These are phyloP conservation scores for Rhypophila decipiens DNA, from an alignment of 495 filamentous ascomycete genomes.

Conservation along the genomic window DNA sequence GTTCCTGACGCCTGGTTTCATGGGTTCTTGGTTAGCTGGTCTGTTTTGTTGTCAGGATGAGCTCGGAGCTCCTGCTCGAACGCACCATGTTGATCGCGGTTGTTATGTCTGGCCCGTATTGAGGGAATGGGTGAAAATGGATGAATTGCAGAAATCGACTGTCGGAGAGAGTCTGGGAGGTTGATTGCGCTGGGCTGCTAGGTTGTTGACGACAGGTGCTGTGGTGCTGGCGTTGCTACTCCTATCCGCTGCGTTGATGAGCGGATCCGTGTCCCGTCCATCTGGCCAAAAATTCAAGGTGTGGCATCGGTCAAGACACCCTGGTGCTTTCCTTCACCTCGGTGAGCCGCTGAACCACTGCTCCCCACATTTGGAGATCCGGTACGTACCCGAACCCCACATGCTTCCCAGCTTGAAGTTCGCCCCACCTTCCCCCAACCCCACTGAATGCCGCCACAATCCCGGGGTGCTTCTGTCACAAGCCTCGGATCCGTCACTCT, in stretches of 20 bases:
- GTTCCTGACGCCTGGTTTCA: conserved; percentile 24
- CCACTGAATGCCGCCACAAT: too few relatives aligned
- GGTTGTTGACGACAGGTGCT: too few relatives aligned
- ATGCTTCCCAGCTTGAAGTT: neutral
- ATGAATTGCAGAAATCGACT: too few relatives aligned
- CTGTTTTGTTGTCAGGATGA: neutral
- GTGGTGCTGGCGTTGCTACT: too few relatives aligned
- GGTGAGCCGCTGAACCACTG: conserved; percentile 2
- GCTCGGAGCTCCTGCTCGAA: too few relatives aligned
- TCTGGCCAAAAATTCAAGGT: conserved; percentile 26
- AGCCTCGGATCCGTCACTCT: too few relatives aligned
- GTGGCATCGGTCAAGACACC: conserved; percentile 5
- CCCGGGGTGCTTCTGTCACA: too few relatives aligned
- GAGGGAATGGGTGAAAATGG: too few relatives aligned
- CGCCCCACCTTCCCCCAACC: neutral
- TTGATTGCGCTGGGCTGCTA: too few relatives aligned
- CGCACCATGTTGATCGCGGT: conserved; percentile 10
- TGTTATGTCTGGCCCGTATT: too few relatives aligned
- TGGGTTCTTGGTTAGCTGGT: conserved; percentile 4
- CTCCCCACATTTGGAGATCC: too few relatives aligned
- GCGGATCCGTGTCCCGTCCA: conserved; percentile 7
- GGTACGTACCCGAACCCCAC: neutral
- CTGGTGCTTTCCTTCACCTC: conserved; percentile 5
- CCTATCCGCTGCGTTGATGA: neutral
- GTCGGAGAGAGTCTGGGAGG: too few relatives aligned